Conservation (phyloP, 164 flowering plant genomes). For the Liriodendron chinense region DNA sequence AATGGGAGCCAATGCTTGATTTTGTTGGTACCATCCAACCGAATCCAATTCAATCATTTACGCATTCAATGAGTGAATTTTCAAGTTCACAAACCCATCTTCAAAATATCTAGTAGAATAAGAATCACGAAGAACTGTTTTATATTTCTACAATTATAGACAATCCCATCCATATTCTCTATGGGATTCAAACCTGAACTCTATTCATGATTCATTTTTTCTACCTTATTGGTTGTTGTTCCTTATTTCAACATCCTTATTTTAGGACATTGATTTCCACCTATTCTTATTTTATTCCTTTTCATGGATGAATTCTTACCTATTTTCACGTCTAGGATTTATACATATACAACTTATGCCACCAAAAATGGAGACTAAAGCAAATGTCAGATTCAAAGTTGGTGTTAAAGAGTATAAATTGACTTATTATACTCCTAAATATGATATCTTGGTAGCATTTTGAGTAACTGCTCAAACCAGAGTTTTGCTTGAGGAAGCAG, state of each 20-base stretch:
- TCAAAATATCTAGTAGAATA: background rate
- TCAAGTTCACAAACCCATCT: background rate
- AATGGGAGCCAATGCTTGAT: background rate
- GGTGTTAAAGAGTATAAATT: no score
- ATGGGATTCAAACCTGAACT: slow-evolving; percentile 6
- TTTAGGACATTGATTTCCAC: no score
- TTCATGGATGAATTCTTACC: no score
- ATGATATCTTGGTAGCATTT: no score
- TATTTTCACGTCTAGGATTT: no score
- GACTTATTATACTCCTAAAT: no score
- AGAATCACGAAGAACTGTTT: background rate
- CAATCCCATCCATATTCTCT: slow-evolving; percentile 1
- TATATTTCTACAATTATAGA: background rate
- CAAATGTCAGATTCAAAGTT: no score
- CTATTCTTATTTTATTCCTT: no score
- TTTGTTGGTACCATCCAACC: background rate
- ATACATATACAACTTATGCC: no score
- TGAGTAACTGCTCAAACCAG: no score
- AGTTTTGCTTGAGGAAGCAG: no score
- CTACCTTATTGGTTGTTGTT: background rate
- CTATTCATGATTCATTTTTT: slow-evolving; percentile 1
- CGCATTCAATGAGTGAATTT: slow-evolving; percentile 2
- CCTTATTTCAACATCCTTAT: background rate
- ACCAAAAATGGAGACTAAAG: no score
- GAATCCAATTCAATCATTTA: background rate